Conservation (phyloP, 495 filamentous ascomycete species). For the Xylaria bambusicola region DNA sequence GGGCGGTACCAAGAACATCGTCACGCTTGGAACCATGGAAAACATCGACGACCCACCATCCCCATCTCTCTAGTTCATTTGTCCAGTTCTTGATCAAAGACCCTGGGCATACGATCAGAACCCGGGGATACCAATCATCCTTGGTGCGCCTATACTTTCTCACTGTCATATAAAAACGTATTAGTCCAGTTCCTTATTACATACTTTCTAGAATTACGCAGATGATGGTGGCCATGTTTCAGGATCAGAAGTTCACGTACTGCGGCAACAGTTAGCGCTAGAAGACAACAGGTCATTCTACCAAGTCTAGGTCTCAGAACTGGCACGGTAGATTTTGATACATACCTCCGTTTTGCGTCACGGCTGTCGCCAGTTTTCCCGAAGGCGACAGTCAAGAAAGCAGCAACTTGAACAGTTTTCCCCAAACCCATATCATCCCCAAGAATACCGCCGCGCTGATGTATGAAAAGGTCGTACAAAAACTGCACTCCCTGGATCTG, state of each 20-base stretch:
- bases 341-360: constrained; percentile 81
- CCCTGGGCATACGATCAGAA: constrained; percentile 86
- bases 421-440: constrained; percentile 97
- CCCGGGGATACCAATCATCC: constrained; percentile 79
- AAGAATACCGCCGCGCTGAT: constrained; percentile 87
- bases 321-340: too few relatives aligned
- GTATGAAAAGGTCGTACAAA: constrained; percentile 86
- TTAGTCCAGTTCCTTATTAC: too few relatives aligned
- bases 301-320: too few relatives aligned
- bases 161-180: too few relatives aligned
- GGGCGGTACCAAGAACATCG: constrained; percentile 70
- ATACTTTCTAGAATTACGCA: too few relatives aligned
- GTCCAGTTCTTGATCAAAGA: constrained; percentile 89
- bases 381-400: constrained; percentile 89
- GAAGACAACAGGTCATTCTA: too few relatives aligned
- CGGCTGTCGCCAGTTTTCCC: constrained; percentile 92
- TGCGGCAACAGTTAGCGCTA: too few relatives aligned
- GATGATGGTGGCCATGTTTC: too few relatives aligned
- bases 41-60: constrained; percentile 88
- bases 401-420: constrained; percentile 95
- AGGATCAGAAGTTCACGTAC: too few relatives aligned
- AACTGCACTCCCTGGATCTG: constrained; percentile 86
- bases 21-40: constrained; percentile 80
- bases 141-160: constrained; percentile 72
- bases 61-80: constrained; percentile 83